A percentile compares a stretch with the other conserved stretches of the same genome.
These are phyloP conservation scores for Limnanthes douglasii DNA, from an alignment of 345 rosid species.

Conservation along the genomic window DNA sequence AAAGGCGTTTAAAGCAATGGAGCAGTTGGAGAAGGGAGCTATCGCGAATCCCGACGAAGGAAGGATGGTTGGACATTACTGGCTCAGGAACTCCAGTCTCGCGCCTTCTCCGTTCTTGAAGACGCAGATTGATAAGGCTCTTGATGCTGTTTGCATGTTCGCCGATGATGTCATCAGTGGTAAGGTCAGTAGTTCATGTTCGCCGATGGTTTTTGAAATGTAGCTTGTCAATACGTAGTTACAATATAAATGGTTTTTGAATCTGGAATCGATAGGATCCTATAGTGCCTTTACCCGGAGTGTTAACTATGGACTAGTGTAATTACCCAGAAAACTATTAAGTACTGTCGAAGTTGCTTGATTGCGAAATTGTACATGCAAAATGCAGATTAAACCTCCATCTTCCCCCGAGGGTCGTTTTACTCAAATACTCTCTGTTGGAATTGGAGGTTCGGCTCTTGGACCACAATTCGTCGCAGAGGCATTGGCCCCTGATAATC, in stretches of 20 bases:
- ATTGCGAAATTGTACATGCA: background rate
- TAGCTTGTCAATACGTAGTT: too few relatives aligned
- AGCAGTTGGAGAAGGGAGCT: conserved; percentile 76
- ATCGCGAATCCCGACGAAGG: conserved; percentile 97
- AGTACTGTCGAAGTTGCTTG: conserved; percentile 7
- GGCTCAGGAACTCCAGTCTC: conserved; percentile 65
- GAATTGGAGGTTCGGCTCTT: conserved; percentile 97
- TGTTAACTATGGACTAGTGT: too few relatives aligned
- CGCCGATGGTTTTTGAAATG: too few relatives aligned
- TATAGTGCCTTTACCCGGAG: too few relatives aligned
- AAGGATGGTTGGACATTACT: conserved; percentile 97
- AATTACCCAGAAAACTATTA: too few relatives aligned
- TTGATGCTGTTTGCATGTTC: conserved; percentile 48
- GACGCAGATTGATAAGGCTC: conserved; percentile 57
- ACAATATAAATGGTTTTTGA: too few relatives aligned
- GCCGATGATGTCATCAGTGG: conserved; percentile 66
- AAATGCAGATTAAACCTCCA: conserved; percentile 72
- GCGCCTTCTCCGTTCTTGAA: conserved; percentile 47
- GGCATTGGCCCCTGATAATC: conserved; percentile 96
- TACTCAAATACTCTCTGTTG: conserved; percentile 79
- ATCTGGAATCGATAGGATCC: too few relatives aligned
- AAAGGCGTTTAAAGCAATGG: conserved; percentile 67
- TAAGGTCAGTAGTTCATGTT: conserved; percentile 44
- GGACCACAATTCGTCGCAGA: conserved; percentile 98
- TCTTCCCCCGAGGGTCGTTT: conserved; percentile 58